Conservation (phyloP, 1,284 basidiomycete genomes). For the Cryptococcus deneoformans region DNA sequence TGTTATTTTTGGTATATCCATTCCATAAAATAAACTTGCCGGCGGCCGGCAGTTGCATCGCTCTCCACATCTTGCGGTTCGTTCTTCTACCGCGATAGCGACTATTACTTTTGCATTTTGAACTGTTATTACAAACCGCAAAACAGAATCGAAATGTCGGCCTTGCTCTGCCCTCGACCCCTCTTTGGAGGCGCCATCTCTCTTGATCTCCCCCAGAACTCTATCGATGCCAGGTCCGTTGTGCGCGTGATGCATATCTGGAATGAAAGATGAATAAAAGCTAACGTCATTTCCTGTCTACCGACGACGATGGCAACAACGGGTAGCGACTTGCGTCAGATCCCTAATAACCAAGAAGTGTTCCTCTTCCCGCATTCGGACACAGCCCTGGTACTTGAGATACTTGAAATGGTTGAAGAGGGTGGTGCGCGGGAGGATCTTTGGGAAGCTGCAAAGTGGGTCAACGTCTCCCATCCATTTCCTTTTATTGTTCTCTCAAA, state of each 20-base stretch:
- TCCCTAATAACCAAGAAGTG: constrained; percentile 98
- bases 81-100: no score
- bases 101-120: no score
- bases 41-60: no score
- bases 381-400: constrained; percentile 80
- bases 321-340: constrained; percentile 76
- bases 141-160: no score
- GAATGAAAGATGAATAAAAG: no score
- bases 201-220: constrained; percentile 58
- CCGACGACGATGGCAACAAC: not conserved
- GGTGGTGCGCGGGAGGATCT: constrained; percentile 50
- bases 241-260: not conserved
- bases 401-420: constrained; percentile 68
- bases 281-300: not conserved
- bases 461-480: not conserved
- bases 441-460: constrained; percentile 67
- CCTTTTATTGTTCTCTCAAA: no score
- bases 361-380: constrained; percentile 69
- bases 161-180: not conserved
- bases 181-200: constrained; percentile 72
- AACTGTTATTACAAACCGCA: no score
- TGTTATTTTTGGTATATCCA: no score
- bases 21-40: no score
- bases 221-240: constrained; percentile 82
- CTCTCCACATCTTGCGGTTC: no score